Percentiles rank a stretch among this genome's conserved stretches.
Evolutionary conservation across 164 flowering plant species (phyloP).

Genomic region (Umbellularia californica): DNA sequence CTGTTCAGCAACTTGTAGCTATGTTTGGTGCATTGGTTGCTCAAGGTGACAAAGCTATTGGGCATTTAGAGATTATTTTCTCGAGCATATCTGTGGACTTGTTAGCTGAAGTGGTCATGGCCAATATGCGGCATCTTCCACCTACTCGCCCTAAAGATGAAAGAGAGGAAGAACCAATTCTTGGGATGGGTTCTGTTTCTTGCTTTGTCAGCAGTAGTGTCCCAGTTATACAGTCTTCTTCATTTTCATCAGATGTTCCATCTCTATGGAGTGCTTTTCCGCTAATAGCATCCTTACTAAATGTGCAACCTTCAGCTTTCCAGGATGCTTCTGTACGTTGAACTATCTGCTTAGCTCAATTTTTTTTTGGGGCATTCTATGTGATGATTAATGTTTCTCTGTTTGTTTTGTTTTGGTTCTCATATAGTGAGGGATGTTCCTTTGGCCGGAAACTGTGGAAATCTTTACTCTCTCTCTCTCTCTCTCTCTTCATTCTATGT

Average conservation of each 20-base stretch:
- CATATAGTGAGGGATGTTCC: too few species aligned
- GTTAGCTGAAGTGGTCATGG: conserved; percentile 91
- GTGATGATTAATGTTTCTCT: background rate
- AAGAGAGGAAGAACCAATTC: conserved; percentile 41
- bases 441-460: too few species aligned
- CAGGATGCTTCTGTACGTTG: conserved; percentile 28
- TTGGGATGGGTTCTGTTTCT: conserved; percentile 23
- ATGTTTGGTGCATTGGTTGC: conserved; percentile 96
- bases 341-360: background rate
- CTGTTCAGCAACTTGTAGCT: conserved; percentile 90
- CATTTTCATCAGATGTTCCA: conserved; percentile 41
- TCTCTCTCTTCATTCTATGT: too few species aligned
- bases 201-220: conserved; percentile 32
- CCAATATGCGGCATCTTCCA: conserved; percentile 81
- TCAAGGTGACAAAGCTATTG: conserved; percentile 90
- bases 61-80: conserved; percentile 74
- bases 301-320: conserved; percentile 26
- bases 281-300: conserved; percentile 35
- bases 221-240: conserved; percentile 37
- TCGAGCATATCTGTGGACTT: conserved; percentile 91
- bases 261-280: conserved; percentile 47
- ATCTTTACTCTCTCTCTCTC: too few species aligned
- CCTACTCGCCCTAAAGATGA: conserved; percentile 38
- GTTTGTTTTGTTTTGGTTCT: background rate
- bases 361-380: background rate